Percentiles rank a stretch among this genome's conserved stretches.
Evolutionary conservation across 805 yeast species (phyloP).

Genomic region (Pichia paraexigua): DNA sequence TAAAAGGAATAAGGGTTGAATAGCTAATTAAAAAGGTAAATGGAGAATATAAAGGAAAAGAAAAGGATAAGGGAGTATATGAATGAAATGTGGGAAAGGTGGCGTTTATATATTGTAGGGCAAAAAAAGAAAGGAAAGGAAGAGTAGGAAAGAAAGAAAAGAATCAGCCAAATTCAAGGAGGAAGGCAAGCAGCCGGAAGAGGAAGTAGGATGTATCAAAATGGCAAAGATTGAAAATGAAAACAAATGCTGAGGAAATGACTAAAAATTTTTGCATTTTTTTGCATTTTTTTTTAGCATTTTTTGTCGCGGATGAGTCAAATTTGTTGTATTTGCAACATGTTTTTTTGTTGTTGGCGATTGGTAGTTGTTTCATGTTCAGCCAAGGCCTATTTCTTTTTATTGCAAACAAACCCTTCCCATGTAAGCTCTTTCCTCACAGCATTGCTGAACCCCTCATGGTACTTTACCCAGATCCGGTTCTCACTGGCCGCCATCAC

Average conservation of each 20-base stretch:
- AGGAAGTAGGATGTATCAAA: not conserved
- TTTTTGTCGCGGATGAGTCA: not conserved
- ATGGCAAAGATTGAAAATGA: not conserved
- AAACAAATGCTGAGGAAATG: not conserved
- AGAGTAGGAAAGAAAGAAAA: not conserved
- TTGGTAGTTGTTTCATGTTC: no score
- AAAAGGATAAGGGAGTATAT: not conserved
- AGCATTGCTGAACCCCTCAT: constrained; percentile 89
- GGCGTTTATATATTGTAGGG: not conserved
- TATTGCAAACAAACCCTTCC: constrained; percentile 49
- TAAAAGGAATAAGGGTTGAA: not conserved
- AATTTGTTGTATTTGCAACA: not conserved
- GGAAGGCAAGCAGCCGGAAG: not conserved
- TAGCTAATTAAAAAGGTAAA: not conserved
- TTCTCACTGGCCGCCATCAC: constrained; percentile 22
- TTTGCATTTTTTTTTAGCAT: not conserved
- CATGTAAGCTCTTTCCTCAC: constrained; percentile 78
- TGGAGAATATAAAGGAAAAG: not conserved
- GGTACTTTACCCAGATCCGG: constrained; percentile 79
- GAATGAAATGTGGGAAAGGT: not conserved
- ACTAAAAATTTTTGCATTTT: not conserved
- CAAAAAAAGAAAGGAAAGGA: not conserved
- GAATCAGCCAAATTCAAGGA: not conserved
- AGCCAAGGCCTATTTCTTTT: no score
- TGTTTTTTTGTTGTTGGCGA: not conserved